Percentiles rank a stretch among this genome's conserved stretches.
Conservation (phyloP, 2,329 filamentous ascomycete genomes). For the Cladophialophora carrionii region DNA sequence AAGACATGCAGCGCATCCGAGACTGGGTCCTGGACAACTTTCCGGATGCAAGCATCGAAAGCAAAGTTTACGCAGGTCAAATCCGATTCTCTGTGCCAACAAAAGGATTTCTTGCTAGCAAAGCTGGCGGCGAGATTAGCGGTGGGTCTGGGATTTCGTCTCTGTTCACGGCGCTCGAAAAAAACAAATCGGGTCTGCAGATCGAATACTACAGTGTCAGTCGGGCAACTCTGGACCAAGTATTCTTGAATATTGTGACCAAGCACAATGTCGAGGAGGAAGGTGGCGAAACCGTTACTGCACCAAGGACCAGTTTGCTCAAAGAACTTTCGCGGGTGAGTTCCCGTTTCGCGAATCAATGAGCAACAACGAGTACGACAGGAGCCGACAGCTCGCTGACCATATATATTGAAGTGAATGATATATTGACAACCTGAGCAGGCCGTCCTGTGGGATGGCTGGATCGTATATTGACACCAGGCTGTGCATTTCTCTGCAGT, state of each 20-base stretch:
- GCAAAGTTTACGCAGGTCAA: constrained; percentile 80
- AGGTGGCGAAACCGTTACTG: constrained; percentile 35
- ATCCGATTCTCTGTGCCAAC: constrained; percentile 77
- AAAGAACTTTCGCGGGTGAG: constrained; percentile 11
- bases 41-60: constrained; percentile 68
- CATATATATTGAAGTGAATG: neutral
- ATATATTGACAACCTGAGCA: neutral
- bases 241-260: constrained; percentile 83
- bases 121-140: constrained; percentile 18
- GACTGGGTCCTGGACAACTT: constrained; percentile 67
- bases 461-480: neutral
- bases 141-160: constrained; percentile 57
- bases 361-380: neutral
- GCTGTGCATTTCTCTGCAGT: neutral
- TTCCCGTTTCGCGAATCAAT: constrained; percentile 7
- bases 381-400: neutral
- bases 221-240: constrained; percentile 85
- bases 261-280: constrained; percentile 80
- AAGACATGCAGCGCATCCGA: constrained; percentile 69
- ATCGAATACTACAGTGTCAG: constrained; percentile 86
- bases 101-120: constrained; percentile 1
- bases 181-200: constrained; percentile 67
- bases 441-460: neutral
- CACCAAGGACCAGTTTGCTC: constrained; percentile 1
- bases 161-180: constrained; percentile 74